Conservation (phyloP, 257 asterid genomes). For the Salvia hispanica region DNA sequence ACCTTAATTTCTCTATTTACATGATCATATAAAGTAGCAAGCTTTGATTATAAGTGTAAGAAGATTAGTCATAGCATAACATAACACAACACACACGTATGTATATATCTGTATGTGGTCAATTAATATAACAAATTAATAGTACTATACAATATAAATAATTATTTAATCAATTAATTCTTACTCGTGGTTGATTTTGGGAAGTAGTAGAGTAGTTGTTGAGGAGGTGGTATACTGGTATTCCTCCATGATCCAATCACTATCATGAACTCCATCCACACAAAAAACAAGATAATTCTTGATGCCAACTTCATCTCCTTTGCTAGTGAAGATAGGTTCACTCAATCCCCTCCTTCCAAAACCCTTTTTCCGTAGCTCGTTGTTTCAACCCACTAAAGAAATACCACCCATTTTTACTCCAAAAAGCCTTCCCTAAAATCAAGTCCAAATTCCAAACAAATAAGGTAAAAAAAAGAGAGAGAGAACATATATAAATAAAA, state of each 20-base stretch:
- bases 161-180: not conserved
- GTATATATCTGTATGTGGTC: not conserved
- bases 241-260: slow-evolving; percentile 58
- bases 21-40: no score
- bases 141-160: not conserved
- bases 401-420: slow-evolving; percentile 45
- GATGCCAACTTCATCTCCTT: slow-evolving; percentile 40
- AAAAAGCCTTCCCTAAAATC: slow-evolving; percentile 44
- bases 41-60: not conserved
- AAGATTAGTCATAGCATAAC: not conserved
- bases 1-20: no score
- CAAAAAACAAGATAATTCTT: slow-evolving; percentile 39
- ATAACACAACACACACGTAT: not conserved
- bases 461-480: not conserved
- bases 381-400: slow-evolving; percentile 49
- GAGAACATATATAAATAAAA: not conserved
- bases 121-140: not conserved
- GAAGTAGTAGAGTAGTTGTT: not conserved
- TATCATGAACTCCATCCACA: slow-evolving; percentile 32
- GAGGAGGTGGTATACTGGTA: slow-evolving; percentile 42
- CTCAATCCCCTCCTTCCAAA: slow-evolving; percentile 48
- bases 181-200: slow-evolving; percentile 31
- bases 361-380: slow-evolving; percentile 40
- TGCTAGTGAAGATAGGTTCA: slow-evolving; percentile 37
- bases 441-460: not conserved